Conservation (phyloP, 768 basidiomycete species). For the Suillus placidus region DNA sequence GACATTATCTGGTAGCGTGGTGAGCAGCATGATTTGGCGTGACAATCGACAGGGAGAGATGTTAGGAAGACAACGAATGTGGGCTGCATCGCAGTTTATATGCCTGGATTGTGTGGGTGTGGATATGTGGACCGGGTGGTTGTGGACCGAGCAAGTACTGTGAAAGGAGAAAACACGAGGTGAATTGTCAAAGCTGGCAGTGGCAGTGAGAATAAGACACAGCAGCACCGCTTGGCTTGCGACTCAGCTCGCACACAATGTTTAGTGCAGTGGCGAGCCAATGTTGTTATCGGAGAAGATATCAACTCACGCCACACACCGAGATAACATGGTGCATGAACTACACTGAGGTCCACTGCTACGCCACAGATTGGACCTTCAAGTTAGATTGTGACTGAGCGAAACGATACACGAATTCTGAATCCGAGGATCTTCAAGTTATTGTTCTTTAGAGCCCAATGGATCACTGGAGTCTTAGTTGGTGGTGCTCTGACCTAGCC, state of each 20-base stretch:
- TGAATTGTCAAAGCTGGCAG: slow-evolving; percentile 13
- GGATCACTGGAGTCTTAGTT: slow-evolving; percentile 39
- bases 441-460: slow-evolving; percentile 24
- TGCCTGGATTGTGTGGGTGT: neutral
- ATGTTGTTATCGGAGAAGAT: neutral
- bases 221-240: neutral
- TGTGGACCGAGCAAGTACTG: slow-evolving; percentile 23
- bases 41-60: neutral
- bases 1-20: slow-evolving; percentile 14
- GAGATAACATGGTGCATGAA: neutral
- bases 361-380: neutral
- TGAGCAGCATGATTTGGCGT: neutral
- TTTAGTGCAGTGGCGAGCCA: neutral
- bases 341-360: neutral
- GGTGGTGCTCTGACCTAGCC: slow-evolving; percentile 21
- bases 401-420: neutral
- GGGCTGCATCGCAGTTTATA: slow-evolving; percentile 21
- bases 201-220: slow-evolving; percentile 10
- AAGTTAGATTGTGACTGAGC: neutral
- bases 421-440: neutral
- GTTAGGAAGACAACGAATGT: neutral
- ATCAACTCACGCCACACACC: slow-evolving; percentile 3
- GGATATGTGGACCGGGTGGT: slow-evolving; percentile 12
- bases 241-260: neutral
- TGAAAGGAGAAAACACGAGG: slow-evolving; percentile 24